These are phyloP conservation scores for Elaeagnus macrophylla DNA, from an alignment of 306 rosid species.

Conservation along the genomic window DNA sequence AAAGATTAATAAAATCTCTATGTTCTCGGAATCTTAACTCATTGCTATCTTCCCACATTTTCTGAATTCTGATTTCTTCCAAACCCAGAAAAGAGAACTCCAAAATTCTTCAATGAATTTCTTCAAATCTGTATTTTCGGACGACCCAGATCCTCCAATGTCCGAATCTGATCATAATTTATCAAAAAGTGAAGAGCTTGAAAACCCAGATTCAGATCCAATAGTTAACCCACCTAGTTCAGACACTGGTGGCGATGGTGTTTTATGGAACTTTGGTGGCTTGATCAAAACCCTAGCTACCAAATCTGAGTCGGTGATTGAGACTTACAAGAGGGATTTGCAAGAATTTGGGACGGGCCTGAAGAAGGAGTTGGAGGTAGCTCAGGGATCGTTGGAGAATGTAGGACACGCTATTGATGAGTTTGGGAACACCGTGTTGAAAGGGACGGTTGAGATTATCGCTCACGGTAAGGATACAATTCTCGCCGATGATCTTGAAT, in stretches of 20 bases:
- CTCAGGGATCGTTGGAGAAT: slow-evolving; percentile 66
- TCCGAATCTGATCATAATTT: slow-evolving; percentile 14
- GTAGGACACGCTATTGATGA: slow-evolving; percentile 62
- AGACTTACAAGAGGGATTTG: slow-evolving; percentile 85
- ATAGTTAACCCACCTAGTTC: slow-evolving; percentile 11
- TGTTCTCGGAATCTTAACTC: no score
- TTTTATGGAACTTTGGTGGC: slow-evolving; percentile 64
- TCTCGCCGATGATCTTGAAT: slow-evolving; percentile 45
- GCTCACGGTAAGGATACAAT: slow-evolving; percentile 65
- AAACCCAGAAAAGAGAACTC: not conserved
- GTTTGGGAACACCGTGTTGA: slow-evolving; percentile 59
- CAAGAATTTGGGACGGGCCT: slow-evolving; percentile 67
- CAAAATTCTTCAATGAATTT: slow-evolving; percentile 44
- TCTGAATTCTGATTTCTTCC: not conserved
- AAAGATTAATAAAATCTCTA: no score
- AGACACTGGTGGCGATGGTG: not conserved
- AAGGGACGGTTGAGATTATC: slow-evolving; percentile 76
- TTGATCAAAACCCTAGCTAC: slow-evolving; percentile 48
- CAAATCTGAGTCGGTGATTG: slow-evolving; percentile 74
- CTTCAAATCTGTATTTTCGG: slow-evolving; percentile 74
- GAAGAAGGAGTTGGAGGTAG: slow-evolving; percentile 77
- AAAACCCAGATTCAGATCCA: slow-evolving; percentile 29
- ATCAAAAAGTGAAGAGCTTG: slow-evolving; percentile 2
- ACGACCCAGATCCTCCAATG: slow-evolving; percentile 39
- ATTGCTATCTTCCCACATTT: no score